Percentiles rank a stretch among this genome's conserved stretches.
These are phyloP conservation scores for Neofusicoccum sp. DNA, from an alignment of 2,329 filamentous ascomycete species.

Conservation along the genomic window DNA sequence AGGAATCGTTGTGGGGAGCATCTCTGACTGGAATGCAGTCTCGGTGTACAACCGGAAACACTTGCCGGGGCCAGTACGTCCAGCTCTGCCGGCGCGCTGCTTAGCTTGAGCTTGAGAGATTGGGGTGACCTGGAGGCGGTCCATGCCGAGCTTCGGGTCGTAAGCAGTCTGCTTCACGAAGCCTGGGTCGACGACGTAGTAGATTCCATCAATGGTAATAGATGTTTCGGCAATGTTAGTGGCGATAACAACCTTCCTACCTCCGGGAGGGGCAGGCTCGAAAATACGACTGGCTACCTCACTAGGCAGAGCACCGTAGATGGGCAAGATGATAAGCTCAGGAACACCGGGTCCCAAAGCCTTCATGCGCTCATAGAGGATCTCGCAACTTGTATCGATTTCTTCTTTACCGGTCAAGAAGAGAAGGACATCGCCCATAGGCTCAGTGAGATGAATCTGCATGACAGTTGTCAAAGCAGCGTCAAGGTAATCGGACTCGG, in stretches of 20 bases:
- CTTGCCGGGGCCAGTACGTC: slow-evolving; percentile 91
- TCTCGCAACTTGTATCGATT: slow-evolving; percentile 92
- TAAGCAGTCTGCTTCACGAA: slow-evolving; percentile 98
- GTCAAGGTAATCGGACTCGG: slow-evolving; percentile 93
- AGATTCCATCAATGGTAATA: slow-evolving; percentile 96
- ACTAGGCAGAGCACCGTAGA: slow-evolving; percentile 90
- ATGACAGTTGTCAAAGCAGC: slow-evolving; percentile 93
- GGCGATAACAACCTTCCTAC: slow-evolving; percentile 91
- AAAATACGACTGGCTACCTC: slow-evolving; percentile 96
- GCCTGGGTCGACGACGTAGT: slow-evolving; percentile 94
- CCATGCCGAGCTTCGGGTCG: slow-evolving; percentile 96
- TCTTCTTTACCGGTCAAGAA: slow-evolving; percentile 98
- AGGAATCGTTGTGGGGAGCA: slow-evolving; percentile 92
- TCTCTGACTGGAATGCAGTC: slow-evolving; percentile 91
- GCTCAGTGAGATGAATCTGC: slow-evolving; percentile 95
- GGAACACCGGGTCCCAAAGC: slow-evolving; percentile 86
- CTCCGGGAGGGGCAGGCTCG: slow-evolving; percentile 82
- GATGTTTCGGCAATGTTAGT: slow-evolving; percentile 98
- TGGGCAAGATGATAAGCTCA: slow-evolving; percentile 86
- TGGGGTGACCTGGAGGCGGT: slow-evolving; percentile 89
- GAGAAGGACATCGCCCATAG: slow-evolving; percentile 88
- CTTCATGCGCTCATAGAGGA: slow-evolving; percentile 94
- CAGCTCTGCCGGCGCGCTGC: slow-evolving; percentile 87
- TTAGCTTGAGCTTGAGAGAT: slow-evolving; percentile 97
- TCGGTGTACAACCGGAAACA: slow-evolving; percentile 96